These are phyloP conservation scores for Pholiota conissans DNA, from an alignment of 768 basidiomycete genomes.

Conservation along the genomic window DNA sequence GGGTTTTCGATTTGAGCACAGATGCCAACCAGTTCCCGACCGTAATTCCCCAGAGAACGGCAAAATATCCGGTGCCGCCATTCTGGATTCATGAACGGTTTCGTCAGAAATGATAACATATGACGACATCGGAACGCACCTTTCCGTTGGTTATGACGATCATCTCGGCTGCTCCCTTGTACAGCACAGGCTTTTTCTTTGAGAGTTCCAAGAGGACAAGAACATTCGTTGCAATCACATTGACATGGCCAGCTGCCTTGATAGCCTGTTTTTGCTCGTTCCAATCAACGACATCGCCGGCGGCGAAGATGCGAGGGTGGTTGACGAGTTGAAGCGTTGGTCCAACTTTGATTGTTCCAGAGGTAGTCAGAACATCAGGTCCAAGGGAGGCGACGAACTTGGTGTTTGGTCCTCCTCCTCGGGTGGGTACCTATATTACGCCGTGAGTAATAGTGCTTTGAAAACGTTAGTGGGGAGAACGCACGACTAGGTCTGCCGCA, in stretches of 20 bases:
- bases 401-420: conserved; percentile 48
- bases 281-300: conserved; percentile 65
- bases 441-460: background rate
- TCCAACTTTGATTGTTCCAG: conserved; percentile 48
- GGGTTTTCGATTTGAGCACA: conserved; percentile 39
- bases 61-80: conserved; percentile 41
- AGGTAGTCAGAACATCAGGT: conserved; percentile 30
- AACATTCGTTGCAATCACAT: conserved; percentile 45
- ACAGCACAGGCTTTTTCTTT: conserved; percentile 30
- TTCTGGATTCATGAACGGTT: conserved; percentile 28
- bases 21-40: conserved; percentile 45
- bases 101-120: too few relatives aligned
- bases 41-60: conserved; percentile 45
- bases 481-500: conserved; percentile 58
- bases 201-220: conserved; percentile 34
- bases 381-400: conserved; percentile 47
- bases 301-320: conserved; percentile 58
- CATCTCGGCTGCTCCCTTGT: conserved; percentile 52
- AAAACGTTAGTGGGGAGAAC: conserved; percentile 15
- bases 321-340: conserved; percentile 57
- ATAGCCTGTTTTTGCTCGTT: conserved; percentile 57
- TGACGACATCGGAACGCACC: conserved; percentile 41
- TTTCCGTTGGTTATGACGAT: conserved; percentile 59
- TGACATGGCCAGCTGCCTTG: conserved; percentile 44
- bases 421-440: conserved; percentile 28